Conservation (phyloP, 2,329 filamentous ascomycete species). For the Fusarium sp. region DNA sequence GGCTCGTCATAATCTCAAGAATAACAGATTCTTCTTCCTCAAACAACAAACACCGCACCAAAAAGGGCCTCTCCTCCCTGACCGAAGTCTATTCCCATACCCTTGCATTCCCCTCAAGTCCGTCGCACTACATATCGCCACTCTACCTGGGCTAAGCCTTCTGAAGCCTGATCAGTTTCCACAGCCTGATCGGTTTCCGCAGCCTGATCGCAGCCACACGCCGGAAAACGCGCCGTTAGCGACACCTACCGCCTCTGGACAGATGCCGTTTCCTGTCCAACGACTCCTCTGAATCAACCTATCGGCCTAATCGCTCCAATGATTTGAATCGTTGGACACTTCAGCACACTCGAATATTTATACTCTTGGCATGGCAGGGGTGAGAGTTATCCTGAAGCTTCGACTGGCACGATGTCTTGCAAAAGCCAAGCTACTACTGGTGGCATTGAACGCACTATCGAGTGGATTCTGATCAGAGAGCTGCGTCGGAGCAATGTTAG, state of each 20-base stretch:
- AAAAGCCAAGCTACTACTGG: rapidly evolving
- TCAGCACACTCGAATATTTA: not conserved
- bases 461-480: not conserved
- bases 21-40: not conserved
- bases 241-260: not conserved
- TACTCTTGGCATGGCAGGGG: not conserved
- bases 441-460: not conserved
- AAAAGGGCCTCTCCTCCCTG: not conserved
- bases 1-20: not conserved
- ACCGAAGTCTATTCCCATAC: not conserved
- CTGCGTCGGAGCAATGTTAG: not conserved
- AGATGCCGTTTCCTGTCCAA: not conserved
- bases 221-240: not conserved
- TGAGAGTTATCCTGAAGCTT: not conserved
- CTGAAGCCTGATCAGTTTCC: not conserved
- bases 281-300: too few relatives aligned
- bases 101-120: too few relatives aligned
- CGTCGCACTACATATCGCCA: too few relatives aligned
- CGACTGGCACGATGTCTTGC: not conserved
- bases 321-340: not conserved
- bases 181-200: not conserved
- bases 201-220: not conserved
- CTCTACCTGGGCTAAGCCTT: not conserved
- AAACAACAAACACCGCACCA: not conserved
- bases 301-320: too few relatives aligned